These are phyloP conservation scores for Fusarium armeniacum DNA, from an alignment of 2,329 filamentous ascomycete species.

Conservation along the genomic window DNA sequence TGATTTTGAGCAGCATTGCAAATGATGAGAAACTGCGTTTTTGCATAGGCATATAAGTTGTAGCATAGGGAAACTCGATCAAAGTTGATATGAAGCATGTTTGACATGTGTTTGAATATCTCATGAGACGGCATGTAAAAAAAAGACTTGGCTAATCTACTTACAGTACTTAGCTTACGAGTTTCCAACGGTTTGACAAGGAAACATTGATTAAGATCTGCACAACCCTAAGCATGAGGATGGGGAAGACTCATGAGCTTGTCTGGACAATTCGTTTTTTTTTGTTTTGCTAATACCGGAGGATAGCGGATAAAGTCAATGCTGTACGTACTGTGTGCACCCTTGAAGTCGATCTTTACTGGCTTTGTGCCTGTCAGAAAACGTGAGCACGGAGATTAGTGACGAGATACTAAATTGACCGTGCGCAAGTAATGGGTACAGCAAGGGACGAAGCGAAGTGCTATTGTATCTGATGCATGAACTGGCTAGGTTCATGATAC, in stretches of 20 bases:
- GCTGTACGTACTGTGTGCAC: neutral
- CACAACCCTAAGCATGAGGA: conserved; percentile 19
- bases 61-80: conserved; percentile 4
- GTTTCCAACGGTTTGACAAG: conserved; percentile 32
- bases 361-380: conserved; percentile 18
- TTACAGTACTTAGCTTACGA: conserved; percentile 12
- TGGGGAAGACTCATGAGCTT: conserved; percentile 18
- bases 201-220: conserved; percentile 45
- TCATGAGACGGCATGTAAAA: conserved; percentile 21
- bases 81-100: conserved; percentile 10
- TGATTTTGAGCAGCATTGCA: conserved; percentile 39
- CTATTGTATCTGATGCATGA: conserved; percentile 21
- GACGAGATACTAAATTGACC: conserved; percentile 26
- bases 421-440: conserved; percentile 17
- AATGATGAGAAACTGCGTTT: conserved; percentile 31
- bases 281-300: conserved; percentile 1
- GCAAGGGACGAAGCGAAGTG: conserved; percentile 9
- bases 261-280: neutral
- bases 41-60: conserved; percentile 9
- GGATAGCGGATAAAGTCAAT: conserved; percentile 7
- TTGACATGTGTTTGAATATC: conserved; percentile 17
- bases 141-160: conserved; percentile 4
- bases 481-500: conserved; percentile 9
- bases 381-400: conserved; percentile 40
- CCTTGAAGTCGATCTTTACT: conserved; percentile 27